phyloP scores from a whole-genome alignment of 2,329 filamentous ascomycete genomes.

The Fusarium guadeloupense region DNA sequence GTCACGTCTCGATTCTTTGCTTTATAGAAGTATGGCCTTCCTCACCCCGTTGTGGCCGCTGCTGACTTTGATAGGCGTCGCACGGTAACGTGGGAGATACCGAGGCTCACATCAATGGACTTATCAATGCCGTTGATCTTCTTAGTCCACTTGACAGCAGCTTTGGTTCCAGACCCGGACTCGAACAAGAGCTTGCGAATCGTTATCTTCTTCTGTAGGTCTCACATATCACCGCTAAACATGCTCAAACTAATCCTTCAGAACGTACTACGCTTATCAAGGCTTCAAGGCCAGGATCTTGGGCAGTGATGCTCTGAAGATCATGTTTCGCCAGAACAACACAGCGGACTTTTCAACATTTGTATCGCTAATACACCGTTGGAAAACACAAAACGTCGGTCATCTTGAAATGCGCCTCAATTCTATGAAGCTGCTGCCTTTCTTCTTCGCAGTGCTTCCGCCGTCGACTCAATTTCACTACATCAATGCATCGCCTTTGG shows the following conservation, averaged over 20 bases:
- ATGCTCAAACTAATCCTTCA: neutral
- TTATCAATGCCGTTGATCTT: slow-evolving; percentile 27
- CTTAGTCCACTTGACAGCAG: slow-evolving; percentile 11
- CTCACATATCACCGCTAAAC: accelerated
- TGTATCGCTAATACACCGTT: slow-evolving; percentile 22
- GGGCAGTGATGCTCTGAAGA: slow-evolving; percentile 12
- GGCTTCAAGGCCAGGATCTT: slow-evolving; percentile 35
- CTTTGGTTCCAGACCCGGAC: neutral
- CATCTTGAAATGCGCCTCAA: slow-evolving; percentile 25
- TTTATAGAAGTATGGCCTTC: slow-evolving; percentile 21
- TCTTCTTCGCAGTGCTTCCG: slow-evolving; percentile 28
- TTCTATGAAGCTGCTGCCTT: slow-evolving; percentile 27
- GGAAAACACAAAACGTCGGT: slow-evolving; percentile 34
- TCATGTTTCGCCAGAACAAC: slow-evolving; percentile 16
- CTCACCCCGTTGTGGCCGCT: accelerated
- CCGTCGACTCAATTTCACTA: neutral
- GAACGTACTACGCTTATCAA: slow-evolving; percentile 31
- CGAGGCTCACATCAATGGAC: slow-evolving; percentile 35
- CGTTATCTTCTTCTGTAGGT: slow-evolving; percentile 37
- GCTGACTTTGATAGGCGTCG: slow-evolving; percentile 1
- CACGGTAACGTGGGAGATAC: slow-evolving; percentile 31
- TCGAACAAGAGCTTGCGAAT: slow-evolving; percentile 36
- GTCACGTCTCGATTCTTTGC: slow-evolving; percentile 32
- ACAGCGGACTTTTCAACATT: slow-evolving; percentile 17
- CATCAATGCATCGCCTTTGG: slow-evolving; percentile 17